These are phyloP conservation scores for Chondrostereum purpureum DNA, from an alignment of 1,284 basidiomycete genomes.

Conservation along the genomic window DNA sequence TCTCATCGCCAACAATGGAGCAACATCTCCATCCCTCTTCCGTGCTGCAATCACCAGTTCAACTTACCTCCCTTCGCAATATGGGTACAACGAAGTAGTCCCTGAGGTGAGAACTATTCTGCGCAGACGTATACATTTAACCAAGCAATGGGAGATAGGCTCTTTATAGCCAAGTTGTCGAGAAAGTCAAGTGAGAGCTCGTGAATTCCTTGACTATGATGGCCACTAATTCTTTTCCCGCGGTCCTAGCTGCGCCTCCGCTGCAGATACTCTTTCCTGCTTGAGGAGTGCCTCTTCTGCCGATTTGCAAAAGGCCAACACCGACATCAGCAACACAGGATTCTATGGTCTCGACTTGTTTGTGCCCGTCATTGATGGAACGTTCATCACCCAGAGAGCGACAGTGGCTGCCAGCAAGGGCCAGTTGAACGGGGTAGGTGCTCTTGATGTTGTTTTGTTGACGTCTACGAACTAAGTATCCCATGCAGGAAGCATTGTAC, in stretches of 20 bases:
- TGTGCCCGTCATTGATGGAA: slow-evolving; percentile 39
- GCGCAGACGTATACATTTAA: not conserved
- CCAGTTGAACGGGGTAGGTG: slow-evolving; percentile 35
- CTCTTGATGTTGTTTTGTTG: not conserved
- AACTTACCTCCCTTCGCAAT: slow-evolving; percentile 37
- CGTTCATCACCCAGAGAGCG: slow-evolving; percentile 36
- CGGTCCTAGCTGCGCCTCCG: slow-evolving; percentile 33
- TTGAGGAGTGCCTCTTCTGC: slow-evolving; percentile 24
- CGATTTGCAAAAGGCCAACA: slow-evolving; percentile 29
- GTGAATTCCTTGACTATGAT: not conserved
- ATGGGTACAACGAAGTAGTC: slow-evolving; percentile 33
- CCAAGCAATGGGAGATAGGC: not conserved
- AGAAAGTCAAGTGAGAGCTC: slow-evolving; percentile 24
- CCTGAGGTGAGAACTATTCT: slow-evolving; percentile 39
- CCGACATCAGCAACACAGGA: slow-evolving; percentile 23
- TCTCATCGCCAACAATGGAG: slow-evolving; percentile 26
- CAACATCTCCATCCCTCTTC: slow-evolving; percentile 35
- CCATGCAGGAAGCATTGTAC: slow-evolving; percentile 24
- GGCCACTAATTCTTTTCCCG: not conserved
- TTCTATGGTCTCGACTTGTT: slow-evolving; percentile 37
- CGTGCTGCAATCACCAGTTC: slow-evolving; percentile 38
- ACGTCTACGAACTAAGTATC: not conserved
- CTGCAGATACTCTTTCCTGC: slow-evolving; percentile 27
- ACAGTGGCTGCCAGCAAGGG: slow-evolving; percentile 27
- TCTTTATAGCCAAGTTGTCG: slow-evolving; percentile 26